A percentile compares a stretch with the other conserved stretches of the same genome.
These are phyloP conservation scores for Sequoiadendron giganteum DNA, from an alignment of 75 land plant species.

Conservation along the genomic window DNA sequence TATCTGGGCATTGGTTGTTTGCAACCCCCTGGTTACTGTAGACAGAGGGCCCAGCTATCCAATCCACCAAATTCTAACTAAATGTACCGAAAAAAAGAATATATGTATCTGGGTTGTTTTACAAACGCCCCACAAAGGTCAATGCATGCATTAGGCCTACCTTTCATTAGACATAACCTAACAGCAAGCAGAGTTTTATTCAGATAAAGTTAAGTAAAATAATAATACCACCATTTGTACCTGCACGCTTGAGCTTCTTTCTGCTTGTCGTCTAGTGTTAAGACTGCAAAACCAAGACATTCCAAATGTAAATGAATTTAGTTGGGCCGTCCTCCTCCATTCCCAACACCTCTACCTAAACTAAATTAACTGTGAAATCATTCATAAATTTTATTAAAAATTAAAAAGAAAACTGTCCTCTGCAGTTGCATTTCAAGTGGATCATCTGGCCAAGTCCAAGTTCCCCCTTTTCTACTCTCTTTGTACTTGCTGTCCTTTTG, in stretches of 20 bases:
- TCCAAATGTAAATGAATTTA: neutral
- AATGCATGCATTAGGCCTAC: neutral
- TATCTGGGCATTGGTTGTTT: neutral
- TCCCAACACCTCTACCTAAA: neutral
- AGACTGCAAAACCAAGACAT: conserved; percentile 6
- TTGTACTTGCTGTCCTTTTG: neutral
- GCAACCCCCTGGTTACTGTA: neutral
- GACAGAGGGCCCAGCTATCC: conserved; percentile 4
- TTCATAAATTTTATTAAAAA: neutral
- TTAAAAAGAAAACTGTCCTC: neutral
- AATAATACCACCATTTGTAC: neutral
- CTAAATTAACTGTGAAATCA: neutral
- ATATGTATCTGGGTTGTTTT: neutral
- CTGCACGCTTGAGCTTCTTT: neutral
- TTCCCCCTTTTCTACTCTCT: neutral
- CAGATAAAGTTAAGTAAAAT: neutral
- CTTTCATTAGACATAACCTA: neutral
- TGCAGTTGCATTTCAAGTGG: neutral
- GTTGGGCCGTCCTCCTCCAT: conserved; percentile 1
- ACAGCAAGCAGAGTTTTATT: neutral
- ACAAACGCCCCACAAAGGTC: neutral
- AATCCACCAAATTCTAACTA: conserved; percentile 12
- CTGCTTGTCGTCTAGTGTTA: neutral
- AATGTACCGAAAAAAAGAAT: conserved; percentile 1
- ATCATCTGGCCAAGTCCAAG: neutral